A percentile compares a stretch with the other conserved stretches of the same genome.
Evolutionary conservation across 106 monocot species (phyloP).

Genomic region (Dioscorea zingiberensis): DNA sequence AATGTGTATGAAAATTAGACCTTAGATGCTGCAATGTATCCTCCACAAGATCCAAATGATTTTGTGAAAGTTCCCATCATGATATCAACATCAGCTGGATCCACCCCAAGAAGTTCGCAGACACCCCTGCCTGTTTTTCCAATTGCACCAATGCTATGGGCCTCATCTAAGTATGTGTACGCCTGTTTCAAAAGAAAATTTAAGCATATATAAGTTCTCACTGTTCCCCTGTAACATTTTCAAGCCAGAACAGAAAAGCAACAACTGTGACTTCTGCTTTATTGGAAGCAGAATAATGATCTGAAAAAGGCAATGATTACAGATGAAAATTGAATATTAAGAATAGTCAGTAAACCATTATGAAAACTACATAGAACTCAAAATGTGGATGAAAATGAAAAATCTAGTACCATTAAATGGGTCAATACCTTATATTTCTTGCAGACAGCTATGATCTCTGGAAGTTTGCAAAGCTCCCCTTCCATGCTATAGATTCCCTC

Average conservation of each 20-base stretch:
- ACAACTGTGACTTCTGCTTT: too few species aligned
- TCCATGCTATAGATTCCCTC: constrained; percentile 99
- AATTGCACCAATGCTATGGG: constrained; percentile 79
- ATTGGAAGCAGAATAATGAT: too few species aligned
- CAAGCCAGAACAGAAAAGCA: too few species aligned
- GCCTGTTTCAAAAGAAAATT: constrained; percentile 24
- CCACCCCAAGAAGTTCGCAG: constrained; percentile 74
- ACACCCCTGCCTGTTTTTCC: constrained; percentile 70
- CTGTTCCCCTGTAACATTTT: too few species aligned
- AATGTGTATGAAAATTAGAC: constrained; percentile 11
- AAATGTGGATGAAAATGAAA: too few species aligned
- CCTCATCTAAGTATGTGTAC: constrained; percentile 81
- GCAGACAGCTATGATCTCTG: constrained; percentile 91
- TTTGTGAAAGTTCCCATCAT: constrained; percentile 95
- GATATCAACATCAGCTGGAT: constrained; percentile 74
- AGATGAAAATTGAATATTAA: neutral
- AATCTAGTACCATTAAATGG: too few species aligned
- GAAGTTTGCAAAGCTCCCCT: constrained; percentile 98
- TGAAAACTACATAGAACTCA: too few species aligned
- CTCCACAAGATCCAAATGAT: constrained; percentile 85
- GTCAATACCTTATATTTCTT: constrained; percentile 93
- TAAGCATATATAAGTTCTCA: too few species aligned
- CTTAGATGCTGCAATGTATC: constrained; percentile 86
- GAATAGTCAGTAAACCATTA: too few species aligned
- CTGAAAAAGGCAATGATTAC: too few species aligned